These are phyloP conservation scores for Aspergillus nidulans DNA, from an alignment of 495 filamentous ascomycete species.

Conservation along the genomic window DNA sequence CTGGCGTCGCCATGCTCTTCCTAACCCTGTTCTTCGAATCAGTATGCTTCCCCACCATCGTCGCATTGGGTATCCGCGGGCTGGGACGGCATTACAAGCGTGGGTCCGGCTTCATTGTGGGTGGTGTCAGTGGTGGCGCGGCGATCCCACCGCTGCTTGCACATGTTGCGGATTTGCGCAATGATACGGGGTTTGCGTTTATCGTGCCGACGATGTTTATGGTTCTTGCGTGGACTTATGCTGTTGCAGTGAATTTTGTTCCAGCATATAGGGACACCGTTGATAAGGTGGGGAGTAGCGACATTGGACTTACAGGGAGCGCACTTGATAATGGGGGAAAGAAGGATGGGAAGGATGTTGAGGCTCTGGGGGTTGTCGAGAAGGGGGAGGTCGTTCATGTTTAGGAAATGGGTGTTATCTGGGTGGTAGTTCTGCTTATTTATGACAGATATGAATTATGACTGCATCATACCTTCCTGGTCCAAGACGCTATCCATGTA, in stretches of 20 bases:
- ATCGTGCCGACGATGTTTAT: conserved; percentile 54
- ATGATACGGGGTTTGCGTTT: conserved; percentile 49
- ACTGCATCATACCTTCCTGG: too few relatives aligned
- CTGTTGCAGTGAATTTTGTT: conserved; percentile 59
- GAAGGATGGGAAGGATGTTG: conserved; percentile 1
- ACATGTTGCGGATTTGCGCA: conserved; percentile 43
- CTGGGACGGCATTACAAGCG: conserved; percentile 57
- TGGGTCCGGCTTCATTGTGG: conserved; percentile 54
- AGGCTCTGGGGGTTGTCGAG: conserved; percentile 28
- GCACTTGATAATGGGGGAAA: too few relatives aligned
- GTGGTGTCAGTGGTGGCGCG: conserved; percentile 53
- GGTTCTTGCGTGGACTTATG: conserved; percentile 55
- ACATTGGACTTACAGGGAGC: conserved; percentile 50
- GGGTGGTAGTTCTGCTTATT: background rate
- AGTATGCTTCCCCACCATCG: conserved; percentile 60
- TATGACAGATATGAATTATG: background rate
- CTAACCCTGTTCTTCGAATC: conserved; percentile 58
- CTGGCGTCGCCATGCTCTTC: conserved; percentile 51
- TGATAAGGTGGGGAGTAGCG: conserved; percentile 53
- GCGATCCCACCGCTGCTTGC: conserved; percentile 48
- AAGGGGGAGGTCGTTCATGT: conserved; percentile 9
- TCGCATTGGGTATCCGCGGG: conserved; percentile 56
- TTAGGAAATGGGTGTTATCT: background rate
- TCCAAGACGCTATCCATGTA: too few relatives aligned
- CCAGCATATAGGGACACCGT: conserved; percentile 54